phyloP scores from a whole-genome alignment of 2,329 filamentous ascomycete genomes.

The Sporothrix variecibatus region DNA sequence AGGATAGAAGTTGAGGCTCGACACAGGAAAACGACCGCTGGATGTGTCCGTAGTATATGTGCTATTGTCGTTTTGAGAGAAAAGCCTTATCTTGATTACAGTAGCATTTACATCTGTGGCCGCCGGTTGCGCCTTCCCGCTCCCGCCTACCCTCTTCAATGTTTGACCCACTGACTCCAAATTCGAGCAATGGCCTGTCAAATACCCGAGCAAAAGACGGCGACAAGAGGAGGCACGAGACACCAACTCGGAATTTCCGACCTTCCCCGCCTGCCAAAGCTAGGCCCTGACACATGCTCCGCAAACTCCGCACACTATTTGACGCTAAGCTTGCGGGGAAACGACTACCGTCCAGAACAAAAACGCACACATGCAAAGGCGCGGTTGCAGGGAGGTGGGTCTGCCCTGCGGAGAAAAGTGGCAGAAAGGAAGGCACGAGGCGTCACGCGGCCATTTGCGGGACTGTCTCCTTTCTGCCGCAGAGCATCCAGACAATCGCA shows the following conservation, averaged over 20 bases:
- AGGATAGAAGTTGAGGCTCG: too few relatives aligned
- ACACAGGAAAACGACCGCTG: too few relatives aligned
- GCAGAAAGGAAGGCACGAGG: not conserved
- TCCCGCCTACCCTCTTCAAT: too few relatives aligned
- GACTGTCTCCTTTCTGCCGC: too few relatives aligned
- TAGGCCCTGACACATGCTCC: constrained; percentile 51
- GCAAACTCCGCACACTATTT: not conserved
- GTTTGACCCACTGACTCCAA: too few relatives aligned
- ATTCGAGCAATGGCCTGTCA: too few relatives aligned
- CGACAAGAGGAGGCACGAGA: not conserved
- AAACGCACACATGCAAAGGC: not conserved
- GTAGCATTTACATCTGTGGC: too few relatives aligned
- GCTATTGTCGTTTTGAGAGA: too few relatives aligned
- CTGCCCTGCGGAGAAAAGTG: not conserved
- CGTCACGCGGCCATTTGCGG: not conserved
- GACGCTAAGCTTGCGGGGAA: constrained; percentile 1
- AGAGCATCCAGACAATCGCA: not conserved
- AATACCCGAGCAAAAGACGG: not conserved
- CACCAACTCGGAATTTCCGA: not conserved
- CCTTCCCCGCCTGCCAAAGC: not conserved
- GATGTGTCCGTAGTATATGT: too few relatives aligned
- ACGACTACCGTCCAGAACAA: not conserved
- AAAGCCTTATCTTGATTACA: too few relatives aligned
- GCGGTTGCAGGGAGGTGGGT: not conserved
- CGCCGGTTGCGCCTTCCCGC: too few relatives aligned